Conservation (phyloP, 345 rosid genomes). For the Geranium rotundifolium region DNA sequence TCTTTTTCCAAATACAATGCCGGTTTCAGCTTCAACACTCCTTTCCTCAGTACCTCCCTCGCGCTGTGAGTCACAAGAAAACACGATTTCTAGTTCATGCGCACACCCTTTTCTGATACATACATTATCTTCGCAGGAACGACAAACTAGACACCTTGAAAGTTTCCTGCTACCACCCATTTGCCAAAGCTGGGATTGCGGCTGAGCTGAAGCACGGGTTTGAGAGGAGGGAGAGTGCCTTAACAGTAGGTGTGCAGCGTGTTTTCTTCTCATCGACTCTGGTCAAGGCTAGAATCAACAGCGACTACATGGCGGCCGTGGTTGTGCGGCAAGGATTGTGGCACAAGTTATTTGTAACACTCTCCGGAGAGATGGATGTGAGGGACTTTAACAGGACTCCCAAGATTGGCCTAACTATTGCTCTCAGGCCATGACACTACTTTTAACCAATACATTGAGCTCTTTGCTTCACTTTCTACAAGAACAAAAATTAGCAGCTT, state of each 20-base stretch:
- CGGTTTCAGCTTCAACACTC: constrained; percentile 31
- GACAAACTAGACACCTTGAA: constrained; percentile 23
- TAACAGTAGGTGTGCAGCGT: constrained; percentile 34
- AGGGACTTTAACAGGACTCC: constrained; percentile 16
- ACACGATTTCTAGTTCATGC: no score
- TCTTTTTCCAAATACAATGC: constrained; percentile 21
- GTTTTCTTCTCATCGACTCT: constrained; percentile 26
- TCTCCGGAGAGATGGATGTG: constrained; percentile 34
- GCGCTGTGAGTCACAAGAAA: constrained; percentile 16
- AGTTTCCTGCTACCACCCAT: constrained; percentile 26
- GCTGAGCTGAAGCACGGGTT: constrained; percentile 36
- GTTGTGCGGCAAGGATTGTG: constrained; percentile 26
- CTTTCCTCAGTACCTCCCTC: constrained; percentile 29
- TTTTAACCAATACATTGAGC: no score
- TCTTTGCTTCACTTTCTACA: no score
- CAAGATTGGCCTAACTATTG: constrained; percentile 34
- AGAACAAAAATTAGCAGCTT: no score
- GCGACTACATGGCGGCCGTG: constrained; percentile 22
- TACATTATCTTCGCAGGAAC: constrained; percentile 27
- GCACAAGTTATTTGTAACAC: constrained; percentile 19
- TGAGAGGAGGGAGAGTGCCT: constrained; percentile 6
- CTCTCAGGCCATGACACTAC: constrained; percentile 16
- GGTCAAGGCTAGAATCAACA: constrained; percentile 35
- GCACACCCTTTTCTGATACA: background rate
- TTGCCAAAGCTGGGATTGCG: constrained; percentile 35